phyloP scores from a whole-genome alignment of 176 grass and related monocot species.

The Paspalum vaginatum region DNA sequence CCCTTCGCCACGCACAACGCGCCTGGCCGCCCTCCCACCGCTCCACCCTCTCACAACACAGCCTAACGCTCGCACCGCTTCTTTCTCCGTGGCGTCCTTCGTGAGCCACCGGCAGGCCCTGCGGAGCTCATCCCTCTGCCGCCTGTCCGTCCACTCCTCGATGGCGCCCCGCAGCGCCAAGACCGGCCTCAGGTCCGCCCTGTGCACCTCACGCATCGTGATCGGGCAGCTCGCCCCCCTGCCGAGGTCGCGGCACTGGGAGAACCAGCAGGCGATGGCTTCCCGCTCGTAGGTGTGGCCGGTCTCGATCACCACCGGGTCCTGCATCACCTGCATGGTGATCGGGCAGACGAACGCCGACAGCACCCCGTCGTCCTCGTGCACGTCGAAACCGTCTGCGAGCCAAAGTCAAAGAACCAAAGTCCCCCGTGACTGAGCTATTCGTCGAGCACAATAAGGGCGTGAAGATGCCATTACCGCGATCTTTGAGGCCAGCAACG shows the following conservation, averaged over 20 bases:
- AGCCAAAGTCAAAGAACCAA: background rate
- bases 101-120: constrained; percentile 39
- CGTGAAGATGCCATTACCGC: background rate
- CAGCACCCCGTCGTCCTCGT: constrained; percentile 10
- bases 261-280: constrained; percentile 49
- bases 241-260: constrained; percentile 27
- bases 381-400: background rate
- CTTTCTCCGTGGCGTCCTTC: constrained; percentile 40
- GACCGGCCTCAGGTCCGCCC: constrained; percentile 42
- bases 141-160: constrained; percentile 47
- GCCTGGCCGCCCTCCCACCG: constrained; percentile 8
- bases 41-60: constrained; percentile 30
- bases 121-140: constrained; percentile 30
- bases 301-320: constrained; percentile 54
- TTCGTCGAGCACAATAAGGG: background rate
- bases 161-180: constrained; percentile 37
- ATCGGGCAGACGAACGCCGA: constrained; percentile 56
- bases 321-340: constrained; percentile 50
- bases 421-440: background rate
- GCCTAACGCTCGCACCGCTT: constrained; percentile 29
- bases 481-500: too few relatives aligned
- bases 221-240: constrained; percentile 37
- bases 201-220: constrained; percentile 29
- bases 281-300: constrained; percentile 51
- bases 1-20: constrained; percentile 2